Evolutionary conservation across 2,329 filamentous ascomycete genomes (phyloP).

Genomic region (Colletotrichum zoysiae): DNA sequence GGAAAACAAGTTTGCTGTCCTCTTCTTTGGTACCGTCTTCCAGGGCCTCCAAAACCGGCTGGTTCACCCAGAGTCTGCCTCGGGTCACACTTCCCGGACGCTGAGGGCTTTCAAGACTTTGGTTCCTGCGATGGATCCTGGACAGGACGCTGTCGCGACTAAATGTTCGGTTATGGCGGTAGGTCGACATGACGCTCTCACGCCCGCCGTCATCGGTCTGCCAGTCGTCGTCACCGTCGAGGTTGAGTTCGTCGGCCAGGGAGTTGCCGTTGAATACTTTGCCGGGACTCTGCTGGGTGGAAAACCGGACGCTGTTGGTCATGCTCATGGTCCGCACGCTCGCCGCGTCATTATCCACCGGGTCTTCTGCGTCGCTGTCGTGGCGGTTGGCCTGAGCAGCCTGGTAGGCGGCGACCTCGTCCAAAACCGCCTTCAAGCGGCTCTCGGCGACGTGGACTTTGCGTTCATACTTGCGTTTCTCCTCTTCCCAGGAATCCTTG

Average conservation of each 20-base stretch:
- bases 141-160: conserved; percentile 69
- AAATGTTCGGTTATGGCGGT: conserved; percentile 64
- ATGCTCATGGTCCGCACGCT: conserved; percentile 82
- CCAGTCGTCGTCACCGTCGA: conserved; percentile 82
- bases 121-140: conserved; percentile 65
- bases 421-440: conserved; percentile 84
- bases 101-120: conserved; percentile 70
- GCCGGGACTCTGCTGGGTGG: conserved; percentile 68
- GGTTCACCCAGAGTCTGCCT: conserved; percentile 66
- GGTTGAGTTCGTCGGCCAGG: conserved; percentile 90
- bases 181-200: conserved; percentile 69
- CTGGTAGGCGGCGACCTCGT: conserved; percentile 84
- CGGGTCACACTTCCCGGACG: conserved; percentile 67
- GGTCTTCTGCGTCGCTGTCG: conserved; percentile 73
- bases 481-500: conserved; percentile 85
- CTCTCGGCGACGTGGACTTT: conserved; percentile 92
- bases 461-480: conserved; percentile 84
- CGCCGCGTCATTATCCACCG: conserved; percentile 75
- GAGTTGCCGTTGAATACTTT: conserved; percentile 75
- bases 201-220: conserved; percentile 79
- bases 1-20: conserved; percentile 53
- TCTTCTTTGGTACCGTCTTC: conserved; percentile 66
- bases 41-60: conserved; percentile 66
- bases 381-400: conserved; percentile 60
- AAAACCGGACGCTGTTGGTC: conserved; percentile 80